Base-by-base conservation (phyloP, 2,329 filamentous ascomycete genomes). In the Aspergillus neotritici region DNA sequence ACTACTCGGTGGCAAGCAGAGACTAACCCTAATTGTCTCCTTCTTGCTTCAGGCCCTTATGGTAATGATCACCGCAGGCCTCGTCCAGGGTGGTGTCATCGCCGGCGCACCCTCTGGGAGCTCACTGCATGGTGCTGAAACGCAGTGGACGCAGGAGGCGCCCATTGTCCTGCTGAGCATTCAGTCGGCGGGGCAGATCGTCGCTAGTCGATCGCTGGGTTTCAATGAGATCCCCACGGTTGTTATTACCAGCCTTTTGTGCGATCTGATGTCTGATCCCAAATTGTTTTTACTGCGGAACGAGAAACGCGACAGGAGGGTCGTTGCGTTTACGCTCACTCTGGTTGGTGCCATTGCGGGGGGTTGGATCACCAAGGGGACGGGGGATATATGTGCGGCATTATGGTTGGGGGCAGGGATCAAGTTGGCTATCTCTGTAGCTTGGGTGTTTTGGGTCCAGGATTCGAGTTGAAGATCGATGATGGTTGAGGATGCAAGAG, bases 181-280 rank as follows among this genome's bases (percentile, higher is more conserved):
- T 14, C 62, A 65, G 46, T 53, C 58, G 5, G 56, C 58, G 0
- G 62, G 62, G 0, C 61, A 64, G 38, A 61, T 62, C 13, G 53
- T 58, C 7, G 56, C 56, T 3, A 57, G 54, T 41, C 54, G 61
- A 10, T 46, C 52, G 4, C 37, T 64, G 38, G 57, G 54, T 1
- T 56, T 56, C 36, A 54, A 55, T 34, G 62, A 64, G 40, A 55
- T 65, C 10, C 61, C 61, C 3, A 62, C 60, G 2, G 61, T 65
- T 6, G 62, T 65, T 3, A 48, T 65, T 21, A 64, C 62, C 8
- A 62, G 56, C 34, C 48, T 62, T 21, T 39, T 61, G 7, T 61
- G 57, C 39, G 60, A 65, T 46, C 41, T 65, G 12, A 52, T 58
- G 39, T 60, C 58, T 1, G 58, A 61, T 13, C 54, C 57, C 1